Evolutionary conservation across 352 stramenopile species (phyloP).

Genomic region (Nothophytophthora sp.): DNA sequence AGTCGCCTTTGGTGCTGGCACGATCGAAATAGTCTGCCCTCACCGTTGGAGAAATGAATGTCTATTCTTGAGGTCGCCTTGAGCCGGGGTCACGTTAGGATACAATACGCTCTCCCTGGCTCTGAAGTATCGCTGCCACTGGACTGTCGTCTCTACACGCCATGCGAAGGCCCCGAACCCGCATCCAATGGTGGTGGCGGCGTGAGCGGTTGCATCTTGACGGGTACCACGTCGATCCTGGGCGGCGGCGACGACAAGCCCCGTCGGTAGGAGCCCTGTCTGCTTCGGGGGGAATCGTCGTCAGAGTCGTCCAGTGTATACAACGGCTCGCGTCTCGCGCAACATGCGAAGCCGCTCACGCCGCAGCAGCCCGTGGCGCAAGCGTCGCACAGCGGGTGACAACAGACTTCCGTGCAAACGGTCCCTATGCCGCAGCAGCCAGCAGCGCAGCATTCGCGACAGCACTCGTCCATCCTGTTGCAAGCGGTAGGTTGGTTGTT

Average conservation of each 20-base stretch:
- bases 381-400: constrained; percentile 14
- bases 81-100: too few relatives aligned
- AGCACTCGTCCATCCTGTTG: constrained; percentile 24
- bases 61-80: too few relatives aligned
- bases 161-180: background rate
- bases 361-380: constrained; percentile 23
- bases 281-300: too few relatives aligned
- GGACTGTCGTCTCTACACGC: constrained; percentile 13
- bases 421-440: constrained; percentile 30
- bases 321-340: constrained; percentile 4
- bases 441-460: constrained; percentile 14
- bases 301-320: constrained; percentile 6
- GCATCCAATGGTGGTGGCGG: background rate
- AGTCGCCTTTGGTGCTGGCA: too few relatives aligned
- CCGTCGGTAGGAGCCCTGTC: constrained; percentile 4
- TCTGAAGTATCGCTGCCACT: too few relatives aligned
- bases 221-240: constrained; percentile 14
- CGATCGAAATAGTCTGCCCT: too few relatives aligned
- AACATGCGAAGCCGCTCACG: constrained; percentile 25
- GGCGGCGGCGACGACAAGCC: constrained; percentile 1
- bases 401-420: constrained; percentile 11
- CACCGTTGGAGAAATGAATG: too few relatives aligned
- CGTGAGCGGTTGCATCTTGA: constrained; percentile 22
- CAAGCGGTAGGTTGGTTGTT: too few relatives aligned
- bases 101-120: too few relatives aligned